phyloP scores from a whole-genome alignment of 495 filamentous ascomycete genomes.

The Entonaema liquescens region DNA sequence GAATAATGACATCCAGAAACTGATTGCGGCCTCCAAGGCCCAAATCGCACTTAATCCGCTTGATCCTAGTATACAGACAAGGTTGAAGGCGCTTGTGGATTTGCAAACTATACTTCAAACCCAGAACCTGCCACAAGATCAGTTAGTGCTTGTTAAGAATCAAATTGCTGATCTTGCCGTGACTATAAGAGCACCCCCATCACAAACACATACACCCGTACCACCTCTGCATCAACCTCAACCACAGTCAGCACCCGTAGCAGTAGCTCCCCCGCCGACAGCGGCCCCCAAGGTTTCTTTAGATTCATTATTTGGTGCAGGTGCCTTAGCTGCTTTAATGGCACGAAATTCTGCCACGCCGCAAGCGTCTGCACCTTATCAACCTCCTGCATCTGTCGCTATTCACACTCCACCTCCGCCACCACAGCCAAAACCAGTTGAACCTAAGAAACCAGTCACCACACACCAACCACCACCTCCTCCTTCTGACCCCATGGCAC shows the following conservation, averaged over 20 bases:
- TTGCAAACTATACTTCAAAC: constrained; percentile 81
- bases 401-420: constrained; percentile 52
- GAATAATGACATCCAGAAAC: constrained; percentile 79
- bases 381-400: constrained; percentile 47
- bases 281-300: constrained; percentile 53
- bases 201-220: constrained; percentile 48
- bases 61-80: constrained; percentile 76
- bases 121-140: constrained; percentile 79
- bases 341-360: constrained; percentile 57
- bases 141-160: constrained; percentile 80
- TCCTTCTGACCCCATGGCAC: constrained; percentile 51
- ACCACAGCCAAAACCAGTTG: constrained; percentile 30
- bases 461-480: constrained; percentile 44
- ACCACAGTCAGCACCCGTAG: constrained; percentile 41
- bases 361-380: constrained; percentile 51
- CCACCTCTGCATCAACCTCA: constrained; percentile 4
- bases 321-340: constrained; percentile 60
- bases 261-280: constrained; percentile 48
- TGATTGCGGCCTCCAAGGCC: constrained; percentile 73
- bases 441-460: constrained; percentile 44
- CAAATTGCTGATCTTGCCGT: constrained; percentile 77
- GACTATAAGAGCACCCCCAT: constrained; percentile 54
- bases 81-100: constrained; percentile 85
- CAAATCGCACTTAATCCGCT: constrained; percentile 76
- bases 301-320: constrained; percentile 62